phyloP scores from a whole-genome alignment of 2,329 filamentous ascomycete species.

The Fusarium hainanense region DNA sequence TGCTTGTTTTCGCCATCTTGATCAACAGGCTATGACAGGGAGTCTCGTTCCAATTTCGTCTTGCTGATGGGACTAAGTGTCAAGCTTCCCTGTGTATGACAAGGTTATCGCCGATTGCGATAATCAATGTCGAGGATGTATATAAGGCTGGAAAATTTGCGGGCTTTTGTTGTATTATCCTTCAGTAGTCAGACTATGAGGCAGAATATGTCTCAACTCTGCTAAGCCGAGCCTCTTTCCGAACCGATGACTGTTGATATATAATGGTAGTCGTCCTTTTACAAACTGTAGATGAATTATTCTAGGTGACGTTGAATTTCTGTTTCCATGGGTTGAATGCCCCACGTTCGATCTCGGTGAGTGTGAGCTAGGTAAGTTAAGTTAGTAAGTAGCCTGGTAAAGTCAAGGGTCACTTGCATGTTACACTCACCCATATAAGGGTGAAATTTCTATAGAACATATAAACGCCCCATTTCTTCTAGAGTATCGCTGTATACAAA shows the following conservation, averaged over 20 bases:
- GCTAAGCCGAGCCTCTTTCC: neutral
- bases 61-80: neutral
- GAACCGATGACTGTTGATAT: neutral
- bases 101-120: neutral
- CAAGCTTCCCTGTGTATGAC: neutral
- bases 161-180: neutral
- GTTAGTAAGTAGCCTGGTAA: neutral
- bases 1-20: constrained; percentile 43
- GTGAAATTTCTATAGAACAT: neutral
- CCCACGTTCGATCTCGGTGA: constrained; percentile 5
- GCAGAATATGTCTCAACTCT: neutral
- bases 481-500: neutral
- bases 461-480: neutral
- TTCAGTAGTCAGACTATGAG: neutral
- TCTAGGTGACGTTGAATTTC: neutral
- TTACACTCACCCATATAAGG: neutral
- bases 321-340: neutral
- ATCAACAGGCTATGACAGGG: neutral
- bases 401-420: neutral
- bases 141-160: neutral
- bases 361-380: neutral
- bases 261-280: neutral
- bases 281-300: neutral
- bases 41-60: neutral
- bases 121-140: neutral